These are phyloP conservation scores for Sporothrix variecibatus DNA, from an alignment of 2,329 filamentous ascomycete genomes.

Conservation along the genomic window DNA sequence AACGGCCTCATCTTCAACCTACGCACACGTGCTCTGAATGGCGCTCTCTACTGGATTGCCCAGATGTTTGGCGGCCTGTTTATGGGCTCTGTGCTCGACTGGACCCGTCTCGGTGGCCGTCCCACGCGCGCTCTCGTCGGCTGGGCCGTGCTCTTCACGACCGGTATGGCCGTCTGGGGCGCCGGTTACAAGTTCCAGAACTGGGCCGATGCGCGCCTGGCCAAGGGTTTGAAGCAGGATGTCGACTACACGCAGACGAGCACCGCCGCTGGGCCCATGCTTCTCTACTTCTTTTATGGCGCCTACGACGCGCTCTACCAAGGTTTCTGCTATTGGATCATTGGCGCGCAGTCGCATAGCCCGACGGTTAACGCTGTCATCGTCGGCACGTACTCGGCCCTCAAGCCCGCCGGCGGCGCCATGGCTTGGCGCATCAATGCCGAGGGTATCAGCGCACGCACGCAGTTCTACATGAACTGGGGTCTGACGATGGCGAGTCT, in stretches of 20 bases:
- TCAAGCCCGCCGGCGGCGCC: slow-evolving; percentile 40
- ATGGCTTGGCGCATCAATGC: slow-evolving; percentile 44
- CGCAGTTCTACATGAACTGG: slow-evolving; percentile 50
- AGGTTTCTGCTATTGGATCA: slow-evolving; percentile 63
- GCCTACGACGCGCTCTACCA: slow-evolving; percentile 70
- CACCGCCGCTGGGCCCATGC: slow-evolving; percentile 48
- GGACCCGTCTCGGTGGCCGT: slow-evolving; percentile 45
- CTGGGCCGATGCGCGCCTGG: slow-evolving; percentile 48
- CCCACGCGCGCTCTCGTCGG: slow-evolving; percentile 47
- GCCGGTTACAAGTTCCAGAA: slow-evolving; percentile 67
- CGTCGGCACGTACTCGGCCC: slow-evolving; percentile 50
- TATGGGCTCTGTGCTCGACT: slow-evolving; percentile 50
- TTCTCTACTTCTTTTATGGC: slow-evolving; percentile 71
- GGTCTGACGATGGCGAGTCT: slow-evolving; percentile 48
- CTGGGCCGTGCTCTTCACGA: slow-evolving; percentile 49
- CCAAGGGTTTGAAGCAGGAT: slow-evolving; percentile 44
- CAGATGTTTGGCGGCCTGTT: slow-evolving; percentile 57
- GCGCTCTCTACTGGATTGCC: slow-evolving; percentile 57
- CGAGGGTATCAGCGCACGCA: slow-evolving; percentile 47
- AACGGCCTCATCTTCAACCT: slow-evolving; percentile 58
- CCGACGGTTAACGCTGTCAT: slow-evolving; percentile 46
- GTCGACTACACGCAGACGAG: slow-evolving; percentile 35
- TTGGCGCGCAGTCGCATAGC: slow-evolving; percentile 48
- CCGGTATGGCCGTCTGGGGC: slow-evolving; percentile 58
- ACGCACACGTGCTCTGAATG: slow-evolving; percentile 57